Evolutionary conservation across 495 filamentous ascomycete species (phyloP), one percentile per base, ranked within the genome.

Genomic region (Neurospora hispaniola): DNA sequence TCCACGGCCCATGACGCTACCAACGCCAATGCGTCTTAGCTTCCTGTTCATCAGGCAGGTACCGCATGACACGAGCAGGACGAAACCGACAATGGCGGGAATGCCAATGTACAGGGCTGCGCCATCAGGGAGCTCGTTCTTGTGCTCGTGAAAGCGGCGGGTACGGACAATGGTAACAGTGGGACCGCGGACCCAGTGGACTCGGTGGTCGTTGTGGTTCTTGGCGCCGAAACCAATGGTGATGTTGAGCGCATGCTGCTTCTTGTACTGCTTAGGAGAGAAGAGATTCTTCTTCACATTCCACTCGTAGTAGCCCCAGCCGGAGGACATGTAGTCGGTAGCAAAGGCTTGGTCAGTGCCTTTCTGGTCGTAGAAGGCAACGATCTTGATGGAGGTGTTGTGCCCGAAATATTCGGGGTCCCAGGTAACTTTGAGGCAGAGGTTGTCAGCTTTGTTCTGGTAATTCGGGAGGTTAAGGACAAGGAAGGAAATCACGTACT

Each of bases 221-320:
- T 81, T 70, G 18, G 78, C 77, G 35, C 79, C 82, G 14, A 86
- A 75, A 27, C 75, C 76, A 39, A 86, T 69, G 12, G 82, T 82
- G 74, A 86, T 79, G 78, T 84, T 86, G 74, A 79, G 78, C 11
- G 74, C 74, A 2, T 74, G 43, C 59, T 75, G 72, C 59, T 75
- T 74, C 4, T 78, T 74, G 68, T 74, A 71, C 54, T 74, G 72
- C 6, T 78, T 74, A 62, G 38, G 12, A 9, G 39, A 27, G 68
- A 85, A 74, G 4, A 82, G 69, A 3, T 76, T 73, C 0, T 72
- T 38, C 16, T 76, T 75, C 31, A 84, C 74, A n/a, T 72, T 70
- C 74, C 83, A 83, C 66, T 80, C 79, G 76, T 78, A 83, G 78
- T 82, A 84, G 68, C 83, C 84, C 79, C 80, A 82, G 42, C 72